Conservation (phyloP, 2,329 filamentous ascomycete genomes). For the Coleophoma cylindrospora region DNA sequence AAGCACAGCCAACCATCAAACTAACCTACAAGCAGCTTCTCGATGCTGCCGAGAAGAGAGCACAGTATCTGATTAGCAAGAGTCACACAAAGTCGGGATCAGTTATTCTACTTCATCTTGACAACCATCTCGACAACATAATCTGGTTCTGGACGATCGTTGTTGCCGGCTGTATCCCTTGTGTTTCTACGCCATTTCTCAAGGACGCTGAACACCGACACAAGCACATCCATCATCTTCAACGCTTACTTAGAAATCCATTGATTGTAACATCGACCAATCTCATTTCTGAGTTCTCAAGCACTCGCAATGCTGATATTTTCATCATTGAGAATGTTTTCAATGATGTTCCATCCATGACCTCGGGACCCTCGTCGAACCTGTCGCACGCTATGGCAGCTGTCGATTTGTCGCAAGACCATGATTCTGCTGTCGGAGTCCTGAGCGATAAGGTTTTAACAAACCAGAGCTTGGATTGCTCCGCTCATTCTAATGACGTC, state of each 20-base stretch:
- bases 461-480: no score
- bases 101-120: slow-evolving; percentile 27
- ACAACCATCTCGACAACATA: slow-evolving; percentile 31
- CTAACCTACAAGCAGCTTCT: neutral
- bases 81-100: neutral
- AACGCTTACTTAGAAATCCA: slow-evolving; percentile 17
- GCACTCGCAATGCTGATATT: slow-evolving; percentile 9
- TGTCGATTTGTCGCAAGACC: no score
- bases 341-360: neutral
- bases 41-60: neutral
- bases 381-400: no score
- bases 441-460: no score
- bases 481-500: no score
- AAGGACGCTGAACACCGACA: slow-evolving; percentile 21
- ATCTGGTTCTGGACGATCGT: slow-evolving; percentile 36
- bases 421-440: no score
- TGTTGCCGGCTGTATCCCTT: slow-evolving; percentile 30
- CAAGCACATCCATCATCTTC: slow-evolving; percentile 26
- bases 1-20: neutral
- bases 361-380: neutral
- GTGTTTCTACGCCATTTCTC: slow-evolving; percentile 29
- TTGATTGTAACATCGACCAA: slow-evolving; percentile 18
- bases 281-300: slow-evolving; percentile 11
- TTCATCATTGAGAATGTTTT: slow-evolving; percentile 7
- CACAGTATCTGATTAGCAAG: neutral